Base-by-base conservation (phyloP, 73 alveolate species). In the Paramecium pentaurelia region DNA sequence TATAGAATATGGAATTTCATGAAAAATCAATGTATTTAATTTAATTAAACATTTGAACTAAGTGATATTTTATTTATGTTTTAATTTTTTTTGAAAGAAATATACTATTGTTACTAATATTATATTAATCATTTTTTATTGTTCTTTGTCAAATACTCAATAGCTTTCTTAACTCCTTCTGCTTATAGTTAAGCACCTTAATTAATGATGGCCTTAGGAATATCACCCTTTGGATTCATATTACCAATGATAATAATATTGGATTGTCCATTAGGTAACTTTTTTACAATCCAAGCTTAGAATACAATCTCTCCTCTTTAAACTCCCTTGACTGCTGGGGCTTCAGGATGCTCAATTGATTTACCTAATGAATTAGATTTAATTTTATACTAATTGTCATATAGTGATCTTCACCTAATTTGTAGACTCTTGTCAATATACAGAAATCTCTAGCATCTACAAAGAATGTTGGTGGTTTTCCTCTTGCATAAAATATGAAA, bases 191-290 rank as follows among this genome's bases (percentile, higher is more conserved):
- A 20, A 25, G 47, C 47, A 10, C 91, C 91, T 25, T 42, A 20
- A 49, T 80, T 80, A 11, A 80, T 42, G 1, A 80, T 45, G 30
- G 91, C 45, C 49, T 80, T 80, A 27, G 91, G 91, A 32, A 80
- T 80, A 45, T 80, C 75, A 49, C 91, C 91, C 16, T 80, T 80
- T n/a, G 91, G 91, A 80, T 80, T 80, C 91, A 80, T 80, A 12
- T 80, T 80, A 44, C 77, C 91, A 8, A 80, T 27, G 20, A 25
- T 80, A 10, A 47, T 80, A n/a, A 80, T 22, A 44, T 47, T 42
- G 1, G 75, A 45, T 20, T 34, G 14, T 30, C 75, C 75, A 12
- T 42, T 28, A 4, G 77, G 77, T 47, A 11, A 45, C 14, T 80
- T 49, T n/a, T 80, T 80, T 8, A 80, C 44, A 44, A 80, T 45